A percentile compares a stretch with the other conserved stretches of the same genome.
These are phyloP conservation scores for Xylariaceae sp. DNA, from an alignment of 2,329 filamentous ascomycete species.

Conservation along the genomic window DNA sequence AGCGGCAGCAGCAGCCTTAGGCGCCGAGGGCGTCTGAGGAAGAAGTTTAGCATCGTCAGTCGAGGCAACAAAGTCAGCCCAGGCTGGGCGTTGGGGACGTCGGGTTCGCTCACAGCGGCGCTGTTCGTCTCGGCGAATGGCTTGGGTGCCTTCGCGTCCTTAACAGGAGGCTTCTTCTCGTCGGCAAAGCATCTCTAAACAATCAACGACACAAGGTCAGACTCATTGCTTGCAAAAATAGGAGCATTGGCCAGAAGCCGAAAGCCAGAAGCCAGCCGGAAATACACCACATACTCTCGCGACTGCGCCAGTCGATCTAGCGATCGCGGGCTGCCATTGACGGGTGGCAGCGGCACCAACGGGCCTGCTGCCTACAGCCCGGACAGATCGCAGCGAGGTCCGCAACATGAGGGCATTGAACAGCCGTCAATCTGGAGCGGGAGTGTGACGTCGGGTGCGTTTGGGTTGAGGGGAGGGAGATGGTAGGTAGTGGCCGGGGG, in stretches of 20 bases:
- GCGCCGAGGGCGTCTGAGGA: slow-evolving; percentile 35
- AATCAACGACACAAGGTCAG: slow-evolving; percentile 6
- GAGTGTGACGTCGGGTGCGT: slow-evolving; percentile 20
- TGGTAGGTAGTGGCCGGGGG: too few relatives aligned
- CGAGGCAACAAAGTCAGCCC: slow-evolving; percentile 34
- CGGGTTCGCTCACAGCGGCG: slow-evolving; percentile 41
- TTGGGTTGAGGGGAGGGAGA: slow-evolving; percentile 6
- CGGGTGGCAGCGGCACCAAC: slow-evolving; percentile 47
- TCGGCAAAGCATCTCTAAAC: slow-evolving; percentile 54
- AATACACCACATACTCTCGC: slow-evolving; percentile 35
- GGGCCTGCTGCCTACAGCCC: slow-evolving; percentile 52
- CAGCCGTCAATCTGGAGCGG: slow-evolving; percentile 26
- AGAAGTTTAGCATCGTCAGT: slow-evolving; percentile 12
- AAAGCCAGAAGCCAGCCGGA: neutral
- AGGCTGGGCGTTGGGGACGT: slow-evolving; percentile 34
- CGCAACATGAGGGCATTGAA: slow-evolving; percentile 59
- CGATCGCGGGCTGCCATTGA: slow-evolving; percentile 52
- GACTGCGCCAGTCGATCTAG: slow-evolving; percentile 35
- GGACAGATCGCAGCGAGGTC: slow-evolving; percentile 61
- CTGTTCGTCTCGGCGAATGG: slow-evolving; percentile 51
- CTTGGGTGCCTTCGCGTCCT: slow-evolving; percentile 45
- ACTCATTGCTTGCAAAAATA: neutral
- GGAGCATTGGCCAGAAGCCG: too few relatives aligned
- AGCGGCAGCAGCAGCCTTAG: slow-evolving; percentile 11
- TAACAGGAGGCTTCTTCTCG: slow-evolving; percentile 45